Evolutionary conservation across 73 alveolate species (phyloP).

Genomic region (Urostyla sp.): DNA sequence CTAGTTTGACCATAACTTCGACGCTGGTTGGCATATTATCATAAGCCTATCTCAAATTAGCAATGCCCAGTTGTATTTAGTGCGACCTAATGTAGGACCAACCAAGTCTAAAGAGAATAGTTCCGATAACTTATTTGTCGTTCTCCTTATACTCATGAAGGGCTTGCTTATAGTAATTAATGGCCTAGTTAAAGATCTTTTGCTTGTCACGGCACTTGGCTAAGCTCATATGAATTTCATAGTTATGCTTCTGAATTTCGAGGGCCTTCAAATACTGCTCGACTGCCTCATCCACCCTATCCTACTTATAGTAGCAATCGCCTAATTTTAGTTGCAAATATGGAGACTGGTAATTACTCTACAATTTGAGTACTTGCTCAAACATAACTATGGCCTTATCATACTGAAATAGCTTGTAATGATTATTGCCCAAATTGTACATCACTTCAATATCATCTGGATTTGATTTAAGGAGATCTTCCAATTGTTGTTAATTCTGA

Average conservation of each 20-base stretch:
- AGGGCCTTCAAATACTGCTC: neutral
- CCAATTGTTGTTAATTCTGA: too few relatives aligned
- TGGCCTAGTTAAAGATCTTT: neutral
- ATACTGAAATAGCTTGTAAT: too few relatives aligned
- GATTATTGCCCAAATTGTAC: too few relatives aligned
- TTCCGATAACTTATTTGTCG: neutral
- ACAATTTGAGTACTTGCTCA: too few relatives aligned
- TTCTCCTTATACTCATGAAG: neutral
- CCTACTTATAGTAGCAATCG: too few relatives aligned
- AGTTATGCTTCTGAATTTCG: slow-evolving; percentile 19
- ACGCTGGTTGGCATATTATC: slow-evolving; percentile 4
- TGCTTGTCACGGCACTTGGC: slow-evolving; percentile 28
- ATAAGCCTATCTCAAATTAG: slow-evolving; percentile 29
- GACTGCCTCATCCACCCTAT: too few relatives aligned
- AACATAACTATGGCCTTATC: too few relatives aligned
- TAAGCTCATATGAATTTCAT: neutral
- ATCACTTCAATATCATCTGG: too few relatives aligned
- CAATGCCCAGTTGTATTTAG: slow-evolving; percentile 20
- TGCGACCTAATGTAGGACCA: slow-evolving; percentile 49
- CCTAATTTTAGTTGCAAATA: too few relatives aligned
- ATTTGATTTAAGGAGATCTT: too few relatives aligned
- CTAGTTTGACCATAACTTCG: slow-evolving; percentile 22
- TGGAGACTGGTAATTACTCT: too few relatives aligned
- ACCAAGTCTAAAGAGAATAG: slow-evolving; percentile 47
- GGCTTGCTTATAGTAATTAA: neutral